phyloP scores from a whole-genome alignment of 805 yeast species.

The Ascoidea rubescens region DNA sequence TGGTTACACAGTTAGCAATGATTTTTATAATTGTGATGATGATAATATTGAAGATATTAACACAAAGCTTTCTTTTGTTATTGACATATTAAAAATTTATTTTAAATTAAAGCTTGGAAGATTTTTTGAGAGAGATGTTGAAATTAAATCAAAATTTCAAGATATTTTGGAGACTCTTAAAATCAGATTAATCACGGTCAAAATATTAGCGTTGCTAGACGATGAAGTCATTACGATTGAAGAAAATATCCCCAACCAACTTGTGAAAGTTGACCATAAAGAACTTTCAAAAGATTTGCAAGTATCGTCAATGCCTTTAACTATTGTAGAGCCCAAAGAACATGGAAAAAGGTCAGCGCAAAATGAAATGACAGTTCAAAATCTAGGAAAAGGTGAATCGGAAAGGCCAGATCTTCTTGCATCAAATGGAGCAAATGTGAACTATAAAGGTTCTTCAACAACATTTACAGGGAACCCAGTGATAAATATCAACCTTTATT shows the following conservation, averaged over 20 bases:
- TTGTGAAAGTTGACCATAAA: not conserved
- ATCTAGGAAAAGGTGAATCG: not conserved
- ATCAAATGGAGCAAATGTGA: not conserved
- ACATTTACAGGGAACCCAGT: not conserved
- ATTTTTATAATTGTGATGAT: constrained; percentile 3
- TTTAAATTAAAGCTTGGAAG: constrained; percentile 1
- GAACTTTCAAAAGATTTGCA: not conserved
- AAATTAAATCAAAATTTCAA: not conserved
- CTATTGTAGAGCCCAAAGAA: not conserved
- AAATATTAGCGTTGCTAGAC: not conserved
- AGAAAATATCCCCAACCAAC: not conserved
- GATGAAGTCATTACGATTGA: not conserved
- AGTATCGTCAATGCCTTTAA: not conserved
- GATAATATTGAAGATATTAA: constrained; percentile 4
- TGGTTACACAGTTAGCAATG: not conserved
- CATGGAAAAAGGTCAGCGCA: too few relatives aligned
- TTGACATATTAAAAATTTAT: constrained; percentile 5
- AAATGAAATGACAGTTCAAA: too few relatives aligned
- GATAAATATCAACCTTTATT: constrained; percentile 2
- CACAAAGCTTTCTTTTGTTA: constrained; percentile 4
- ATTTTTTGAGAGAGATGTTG: not conserved
- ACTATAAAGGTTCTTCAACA: not conserved
- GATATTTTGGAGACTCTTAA: not conserved
- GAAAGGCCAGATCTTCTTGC: constrained; percentile 3
- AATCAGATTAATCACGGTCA: not conserved